Conservation (phyloP, 495 filamentous ascomycete species). For the Penicillium subrubescens region DNA sequence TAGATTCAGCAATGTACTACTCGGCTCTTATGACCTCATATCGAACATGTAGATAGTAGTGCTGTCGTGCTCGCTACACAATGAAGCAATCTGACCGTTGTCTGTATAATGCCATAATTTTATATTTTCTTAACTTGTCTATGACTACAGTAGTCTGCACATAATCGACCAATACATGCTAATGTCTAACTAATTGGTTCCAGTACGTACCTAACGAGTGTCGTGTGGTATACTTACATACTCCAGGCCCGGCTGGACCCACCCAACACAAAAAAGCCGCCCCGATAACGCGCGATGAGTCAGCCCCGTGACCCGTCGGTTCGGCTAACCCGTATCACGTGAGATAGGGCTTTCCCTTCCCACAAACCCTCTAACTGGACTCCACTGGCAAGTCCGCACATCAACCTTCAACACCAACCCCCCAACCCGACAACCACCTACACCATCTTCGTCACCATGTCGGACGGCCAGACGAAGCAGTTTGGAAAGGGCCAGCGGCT, state of each 20-base stretch:
- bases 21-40: neutral
- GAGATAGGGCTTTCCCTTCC: constrained; percentile 35
- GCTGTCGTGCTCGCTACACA: neutral
- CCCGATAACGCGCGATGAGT: constrained; percentile 7
- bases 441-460: constrained; percentile 63
- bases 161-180: neutral
- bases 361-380: constrained; percentile 33
- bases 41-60: neutral
- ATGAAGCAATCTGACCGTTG: neutral
- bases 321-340: constrained; percentile 31
- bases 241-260: neutral
- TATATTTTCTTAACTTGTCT: too few relatives aligned
- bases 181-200: neutral
- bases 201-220: neutral
- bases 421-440: constrained; percentile 52
- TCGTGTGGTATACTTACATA: neutral
- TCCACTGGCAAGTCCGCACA: constrained; percentile 37
- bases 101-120: neutral
- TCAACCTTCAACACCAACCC: constrained; percentile 51
- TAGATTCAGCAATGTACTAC: neutral
- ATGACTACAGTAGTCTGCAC: too few relatives aligned
- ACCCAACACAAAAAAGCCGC: constrained; percentile 14
- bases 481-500: constrained; percentile 96
- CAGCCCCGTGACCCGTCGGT: constrained; percentile 14
- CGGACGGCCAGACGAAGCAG: constrained; percentile 81